phyloP scores from a whole-genome alignment of 176 grass and related monocot species.

The Alopecurus myosuroides region DNA sequence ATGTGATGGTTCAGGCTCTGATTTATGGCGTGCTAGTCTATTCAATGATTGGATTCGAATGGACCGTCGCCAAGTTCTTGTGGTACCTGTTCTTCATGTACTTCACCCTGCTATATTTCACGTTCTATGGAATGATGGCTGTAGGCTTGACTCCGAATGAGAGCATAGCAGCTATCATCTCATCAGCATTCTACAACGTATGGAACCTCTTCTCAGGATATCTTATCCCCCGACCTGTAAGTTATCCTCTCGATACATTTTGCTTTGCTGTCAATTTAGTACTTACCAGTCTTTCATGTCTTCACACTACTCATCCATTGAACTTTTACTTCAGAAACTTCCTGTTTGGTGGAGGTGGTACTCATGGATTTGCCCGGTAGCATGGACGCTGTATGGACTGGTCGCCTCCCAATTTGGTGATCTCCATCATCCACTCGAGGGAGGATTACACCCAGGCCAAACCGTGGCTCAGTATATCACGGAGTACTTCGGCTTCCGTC shows the following conservation, averaged over 20 bases:
- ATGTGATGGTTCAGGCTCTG: constrained; percentile 57
- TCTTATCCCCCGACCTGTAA: constrained; percentile 68
- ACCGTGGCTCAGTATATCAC: constrained; percentile 42
- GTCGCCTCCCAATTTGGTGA: constrained; percentile 72
- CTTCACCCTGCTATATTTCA: constrained; percentile 85
- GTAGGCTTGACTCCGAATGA: constrained; percentile 74
- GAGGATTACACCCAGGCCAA: not conserved
- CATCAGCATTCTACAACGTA: constrained; percentile 63
- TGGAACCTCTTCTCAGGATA: constrained; percentile 94
- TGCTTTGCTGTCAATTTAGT: not conserved
- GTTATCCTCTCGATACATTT: constrained; percentile 10
- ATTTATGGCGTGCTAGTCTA: constrained; percentile 69
- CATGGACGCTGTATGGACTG: constrained; percentile 81
- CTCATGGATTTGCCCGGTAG: constrained; percentile 61
- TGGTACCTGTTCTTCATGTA: constrained; percentile 98
- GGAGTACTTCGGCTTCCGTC: constrained; percentile 60
- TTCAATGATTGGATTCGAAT: constrained; percentile 78
- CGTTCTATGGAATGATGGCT: constrained; percentile 91
- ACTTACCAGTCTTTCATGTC: not conserved
- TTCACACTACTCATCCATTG: constrained; percentile 1
- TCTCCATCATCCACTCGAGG: not conserved
- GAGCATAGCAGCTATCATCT: constrained; percentile 68
- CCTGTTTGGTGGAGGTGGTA: constrained; percentile 95
- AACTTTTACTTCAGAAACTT: constrained; percentile 35
- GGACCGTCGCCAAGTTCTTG: constrained; percentile 79